Base-by-base conservation (phyloP, 768 basidiomycete genomes). In the Cyclocybe aegerita region DNA sequence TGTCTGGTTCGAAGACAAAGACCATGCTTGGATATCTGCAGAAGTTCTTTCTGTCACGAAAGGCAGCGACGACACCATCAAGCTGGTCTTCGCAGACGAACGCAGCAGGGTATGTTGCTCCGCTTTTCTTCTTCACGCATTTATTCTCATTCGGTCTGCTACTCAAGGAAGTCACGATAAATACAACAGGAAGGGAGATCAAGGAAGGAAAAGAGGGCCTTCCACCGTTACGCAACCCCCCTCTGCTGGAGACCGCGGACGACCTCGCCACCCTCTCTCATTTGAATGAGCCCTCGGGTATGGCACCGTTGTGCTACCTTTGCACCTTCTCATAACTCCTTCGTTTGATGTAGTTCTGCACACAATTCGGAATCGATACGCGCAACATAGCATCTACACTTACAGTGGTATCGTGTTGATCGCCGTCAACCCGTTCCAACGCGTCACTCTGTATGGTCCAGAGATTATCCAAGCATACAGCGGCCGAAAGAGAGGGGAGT, bases 321-420 rank as follows among this genome's bases (percentile, higher is more conserved):
- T 39, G 56, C 34, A 9, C 17, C 8, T 10, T 38, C 4, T 17
- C 16, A 10, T 12, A 37, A 32, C 37, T 32, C 9, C 11, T 44
- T 40, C 47, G 34, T 29, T 50, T 45, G 16, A 31, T 37, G 32
- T 59, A 96, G 96, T 99, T 30, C 79, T 99, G 23, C 95, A 99
- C 65, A 96, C 96, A 39, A 98, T 99, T 60, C 86, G 90, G 34
- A 95, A 95, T 69, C 90, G 96, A 60, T 99, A 99, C 73, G 90
- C 88, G 32, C 90, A 94, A 59, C 96, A 96, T 68, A 92, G 91
- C 66, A 98, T 98, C 61, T 99, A 98, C 65, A 98, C 97, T 31
- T 99, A 98, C 74, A 95, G 92, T 55, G 97, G 97, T 60, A 99
- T 98, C 58, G 96, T 98, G 54, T 83, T 99, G 58, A 97, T 99